phyloP scores from a whole-genome alignment of 2,329 filamentous ascomycete genomes.

The Pezicula rhizophila region DNA sequence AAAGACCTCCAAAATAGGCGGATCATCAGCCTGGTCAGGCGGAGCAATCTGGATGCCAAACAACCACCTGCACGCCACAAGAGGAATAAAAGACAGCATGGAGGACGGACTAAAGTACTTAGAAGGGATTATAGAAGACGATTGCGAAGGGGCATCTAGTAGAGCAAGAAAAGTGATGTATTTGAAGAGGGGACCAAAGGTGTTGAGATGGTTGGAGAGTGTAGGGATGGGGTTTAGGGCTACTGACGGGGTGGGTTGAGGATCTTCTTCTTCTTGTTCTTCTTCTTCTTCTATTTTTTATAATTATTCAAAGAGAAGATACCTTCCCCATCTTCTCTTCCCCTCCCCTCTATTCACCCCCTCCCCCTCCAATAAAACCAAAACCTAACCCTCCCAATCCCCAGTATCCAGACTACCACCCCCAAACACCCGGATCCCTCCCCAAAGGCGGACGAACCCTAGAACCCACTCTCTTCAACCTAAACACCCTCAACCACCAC shows the following conservation, averaged over 20 bases:
- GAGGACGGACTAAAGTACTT: slow-evolving; percentile 24
- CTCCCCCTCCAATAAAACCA: no score
- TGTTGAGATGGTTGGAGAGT: slow-evolving; percentile 26
- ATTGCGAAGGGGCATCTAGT: slow-evolving; percentile 24
- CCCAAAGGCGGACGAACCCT: background rate
- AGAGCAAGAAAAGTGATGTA: slow-evolving; percentile 22
- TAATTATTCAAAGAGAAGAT: no score
- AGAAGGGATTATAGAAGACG: slow-evolving; percentile 23
- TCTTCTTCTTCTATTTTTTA: no score
- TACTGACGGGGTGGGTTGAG: no score
- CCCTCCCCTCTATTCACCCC: no score
- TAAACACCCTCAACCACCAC: background rate
- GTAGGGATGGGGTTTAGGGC: slow-evolving; percentile 23
- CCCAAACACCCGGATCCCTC: slow-evolving; percentile 6
- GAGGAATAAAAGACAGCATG: slow-evolving; percentile 19
- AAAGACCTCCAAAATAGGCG: slow-evolving; percentile 28
- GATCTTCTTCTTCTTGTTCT: no score
- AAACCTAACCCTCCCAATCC: no score
- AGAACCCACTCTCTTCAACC: background rate
- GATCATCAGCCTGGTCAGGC: slow-evolving; percentile 30
- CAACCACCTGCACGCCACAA: slow-evolving; percentile 16
- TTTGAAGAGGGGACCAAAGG: slow-evolving; percentile 25
- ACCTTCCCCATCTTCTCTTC: no score
- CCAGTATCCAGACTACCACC: slow-evolving; percentile 29
- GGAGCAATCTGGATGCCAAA: slow-evolving; percentile 31